Base-by-base conservation (phyloP, 1,284 basidiomycete genomes). In the Rhizoctonia solani region DNA sequence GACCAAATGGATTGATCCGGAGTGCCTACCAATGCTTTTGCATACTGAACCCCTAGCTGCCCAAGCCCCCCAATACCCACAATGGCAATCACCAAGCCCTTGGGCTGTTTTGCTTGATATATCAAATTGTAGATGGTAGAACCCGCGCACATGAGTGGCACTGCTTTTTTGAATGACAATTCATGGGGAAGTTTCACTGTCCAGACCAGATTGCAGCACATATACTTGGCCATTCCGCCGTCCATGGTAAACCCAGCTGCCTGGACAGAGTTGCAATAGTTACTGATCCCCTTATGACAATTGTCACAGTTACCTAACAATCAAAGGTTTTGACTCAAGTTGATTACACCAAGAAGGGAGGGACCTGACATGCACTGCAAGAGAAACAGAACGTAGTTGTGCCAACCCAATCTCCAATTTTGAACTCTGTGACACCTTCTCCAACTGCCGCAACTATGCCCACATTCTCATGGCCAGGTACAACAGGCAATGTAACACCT, bases 61-160 rank as follows among this genome's bases (percentile, higher is more conserved):
- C 67, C 67, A 39, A 68, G 39, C 14, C 65, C 66, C 13, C 73
- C 72, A 8, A 72, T 44, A 14, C 73, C 72, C 39, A 71, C 49
- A 23, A 74, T 72, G 13, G 67, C 73, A 23, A 73, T 70, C 6
- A 69, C 65, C 41, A 69, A 32, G 8, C 65, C 69, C 16, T 50
- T 49, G 13, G 68, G 39, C 21, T 68, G 44, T 34, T 55, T 49
- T 3, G 67, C 66, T 8, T 49, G 61, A 34, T 68, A 53, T 16
- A 70, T 55, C 3, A 50, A 69, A 4, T 61, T 47, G 46, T 67
- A 71, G 16, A 73, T 70, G 2, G 73, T 73, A 23, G 65, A 55
- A 47, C 72, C 71, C 9, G 72, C 71, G 34, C 72, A 73, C 68
- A 71, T 72, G 21, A 73, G 65, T 3, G 72, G 72, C 11, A 71